Conservation (phyloP, 2,329 filamentous ascomycete genomes). For the Alternaria arbusti region DNA sequence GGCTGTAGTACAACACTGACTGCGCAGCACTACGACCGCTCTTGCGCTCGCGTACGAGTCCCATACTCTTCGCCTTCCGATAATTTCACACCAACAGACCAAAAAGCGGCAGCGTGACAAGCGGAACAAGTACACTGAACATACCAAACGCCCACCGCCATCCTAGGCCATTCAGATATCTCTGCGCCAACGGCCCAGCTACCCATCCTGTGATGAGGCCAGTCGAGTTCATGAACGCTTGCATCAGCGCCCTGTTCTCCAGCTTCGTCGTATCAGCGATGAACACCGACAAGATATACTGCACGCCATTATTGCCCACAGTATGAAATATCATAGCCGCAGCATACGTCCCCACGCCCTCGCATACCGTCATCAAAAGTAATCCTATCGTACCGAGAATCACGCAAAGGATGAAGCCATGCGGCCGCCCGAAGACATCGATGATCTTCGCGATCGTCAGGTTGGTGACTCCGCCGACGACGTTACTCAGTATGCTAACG, state of each 20-base stretch:
- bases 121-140: constrained; percentile 68
- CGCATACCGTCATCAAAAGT: constrained; percentile 70
- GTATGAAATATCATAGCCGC: constrained; percentile 70
- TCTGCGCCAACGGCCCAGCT: constrained; percentile 21
- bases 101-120: constrained; percentile 65
- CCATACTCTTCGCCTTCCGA: constrained; percentile 62
- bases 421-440: constrained; percentile 48
- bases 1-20: constrained; percentile 59
- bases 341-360: constrained; percentile 65
- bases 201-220: constrained; percentile 30
- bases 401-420: constrained; percentile 41
- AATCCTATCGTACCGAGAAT: constrained; percentile 42
- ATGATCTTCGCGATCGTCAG: constrained; percentile 49
- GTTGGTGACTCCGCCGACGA: constrained; percentile 45
- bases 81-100: constrained; percentile 62
- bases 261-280: constrained; percentile 72
- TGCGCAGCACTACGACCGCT: constrained; percentile 56
- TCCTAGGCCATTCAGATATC: constrained; percentile 54
- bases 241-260: constrained; percentile 67
- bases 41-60: constrained; percentile 53
- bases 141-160: constrained; percentile 73
- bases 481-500: constrained; percentile 37
- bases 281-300: constrained; percentile 58
- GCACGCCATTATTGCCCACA: constrained; percentile 65
- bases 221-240: constrained; percentile 51